Evolutionary conservation across 441 rosid species (phyloP).

Genomic region (Aquilaria agallochum): DNA sequence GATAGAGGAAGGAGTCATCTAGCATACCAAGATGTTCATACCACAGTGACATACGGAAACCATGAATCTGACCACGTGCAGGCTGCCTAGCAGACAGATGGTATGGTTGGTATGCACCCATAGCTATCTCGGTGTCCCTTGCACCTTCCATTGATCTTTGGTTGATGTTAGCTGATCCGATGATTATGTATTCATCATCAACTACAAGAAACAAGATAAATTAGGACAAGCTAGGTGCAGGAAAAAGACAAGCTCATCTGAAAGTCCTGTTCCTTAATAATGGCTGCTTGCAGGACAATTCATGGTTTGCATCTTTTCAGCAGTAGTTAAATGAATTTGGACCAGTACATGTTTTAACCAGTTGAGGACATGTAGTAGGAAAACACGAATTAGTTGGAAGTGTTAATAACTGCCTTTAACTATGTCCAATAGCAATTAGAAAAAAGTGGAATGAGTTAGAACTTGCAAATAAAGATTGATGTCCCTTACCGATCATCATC

Average conservation of each 20-base stretch:
- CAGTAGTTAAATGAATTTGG: no score
- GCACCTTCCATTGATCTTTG: constrained; percentile 31
- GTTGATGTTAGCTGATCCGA: constrained; percentile 32
- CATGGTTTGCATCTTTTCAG: no score
- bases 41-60: constrained; percentile 27
- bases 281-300: not conserved
- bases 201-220: constrained; percentile 10
- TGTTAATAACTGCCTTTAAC: not conserved
- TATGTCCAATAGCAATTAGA: not conserved
- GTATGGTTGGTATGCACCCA: constrained; percentile 28
- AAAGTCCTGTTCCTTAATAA: no score
- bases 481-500: constrained; percentile 27
- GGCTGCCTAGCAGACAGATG: constrained; percentile 10
- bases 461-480: no score
- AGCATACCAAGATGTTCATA: constrained; percentile 23
- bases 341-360: no score
- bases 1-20: constrained; percentile 15
- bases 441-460: no score
- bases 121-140: constrained; percentile 34
- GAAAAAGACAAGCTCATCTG: no score
- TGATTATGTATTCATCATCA: constrained; percentile 28
- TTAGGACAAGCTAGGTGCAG: no score
- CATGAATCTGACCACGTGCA: constrained; percentile 27
- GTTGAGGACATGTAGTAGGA: no score
- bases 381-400: not conserved